Conservation (phyloP, 108 stramenopile species). For the Craspedostauros australis region DNA sequence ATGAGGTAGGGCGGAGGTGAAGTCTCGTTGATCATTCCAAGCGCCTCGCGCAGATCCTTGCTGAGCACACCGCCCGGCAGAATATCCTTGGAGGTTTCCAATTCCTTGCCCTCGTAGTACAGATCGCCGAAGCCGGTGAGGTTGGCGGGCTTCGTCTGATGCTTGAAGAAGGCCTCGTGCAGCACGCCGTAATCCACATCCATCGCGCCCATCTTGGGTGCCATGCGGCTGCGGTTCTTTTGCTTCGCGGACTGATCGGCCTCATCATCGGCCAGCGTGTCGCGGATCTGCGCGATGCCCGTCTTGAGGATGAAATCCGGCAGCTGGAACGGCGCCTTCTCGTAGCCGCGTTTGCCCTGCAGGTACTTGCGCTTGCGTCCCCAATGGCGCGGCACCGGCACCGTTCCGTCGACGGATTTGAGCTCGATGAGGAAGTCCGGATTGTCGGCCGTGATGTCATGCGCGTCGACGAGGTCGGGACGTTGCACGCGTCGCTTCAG, state of each 20-base stretch:
- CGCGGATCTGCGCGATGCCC: slow-evolving; percentile 90
- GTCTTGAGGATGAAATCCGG: slow-evolving; percentile 98
- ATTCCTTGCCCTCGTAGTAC: slow-evolving; percentile 98
- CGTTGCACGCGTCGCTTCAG: slow-evolving; percentile 85
- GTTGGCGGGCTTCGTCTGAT: slow-evolving; percentile 91
- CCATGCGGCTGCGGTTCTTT: slow-evolving; percentile 83
- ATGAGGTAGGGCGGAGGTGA: slow-evolving; percentile 98
- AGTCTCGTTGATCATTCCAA: slow-evolving; percentile 60
- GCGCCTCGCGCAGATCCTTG: slow-evolving; percentile 70
- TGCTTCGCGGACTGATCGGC: slow-evolving; percentile 76
- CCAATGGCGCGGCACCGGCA: slow-evolving; percentile 97
- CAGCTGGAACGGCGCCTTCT: slow-evolving; percentile 91
- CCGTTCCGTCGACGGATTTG: slow-evolving; percentile 85
- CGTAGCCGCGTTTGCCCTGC: slow-evolving; percentile 93
- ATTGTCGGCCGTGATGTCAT: slow-evolving; percentile 94
- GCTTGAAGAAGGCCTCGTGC: slow-evolving; percentile 97
- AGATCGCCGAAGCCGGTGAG: slow-evolving; percentile 86
- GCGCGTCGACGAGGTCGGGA: slow-evolving; percentile 95
- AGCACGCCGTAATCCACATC: slow-evolving; percentile 97
- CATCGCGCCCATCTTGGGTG: slow-evolving; percentile 87
- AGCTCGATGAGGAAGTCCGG: slow-evolving; percentile 89
- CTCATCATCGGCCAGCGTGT: slow-evolving; percentile 81
- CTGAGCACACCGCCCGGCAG: slow-evolving; percentile 62
- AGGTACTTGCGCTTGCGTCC: slow-evolving; percentile 97
- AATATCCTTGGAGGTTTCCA: slow-evolving; percentile 70